Base-by-base conservation (phyloP, 2,329 filamentous ascomycete genomes). In the Bipolaris bicolor region DNA sequence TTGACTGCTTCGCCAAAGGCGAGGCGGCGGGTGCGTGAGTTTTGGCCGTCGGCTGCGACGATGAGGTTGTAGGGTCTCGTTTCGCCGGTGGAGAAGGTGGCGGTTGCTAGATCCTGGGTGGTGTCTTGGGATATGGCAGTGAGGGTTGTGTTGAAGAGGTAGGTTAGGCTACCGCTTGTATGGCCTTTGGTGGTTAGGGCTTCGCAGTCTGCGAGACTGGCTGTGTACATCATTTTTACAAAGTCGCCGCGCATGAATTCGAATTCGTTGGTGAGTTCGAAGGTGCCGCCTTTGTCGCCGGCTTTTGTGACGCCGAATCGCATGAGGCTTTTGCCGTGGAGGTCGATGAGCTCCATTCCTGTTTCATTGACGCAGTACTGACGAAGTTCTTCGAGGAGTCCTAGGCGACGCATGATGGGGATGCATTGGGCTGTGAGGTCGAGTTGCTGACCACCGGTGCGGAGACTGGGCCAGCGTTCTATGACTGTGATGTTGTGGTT, bases 381-480 rank as follows among this genome's bases (percentile, higher is more conserved):
- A 2, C 74, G 71, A 26, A 82, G 64, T 1, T 62, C 63, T 0
- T 69, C 63, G 31, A 78, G 66, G 13, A 81, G 66, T 1, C 78
- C 78, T 63, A 81, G 74, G 18, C 68, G 71, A 24, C 66, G 64
- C 49, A 81, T 72, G 31, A 81, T 69, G n/a, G 75, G 67, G 36
- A 80, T 67, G 4, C 77, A 78, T 11, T 74, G 64, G 13, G 67
- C 76, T 55, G 79, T 78, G n/a, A 82, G 71, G 61, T 83, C 81
- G 52, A 82, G 67, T 40, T 79, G 76, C 49, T 80, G 78, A 2
- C 81, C 81, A 0, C 76, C 75, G 1, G 76, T 71, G 1, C 84
- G 79, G 0, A 85, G 67, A 1, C 41, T 46, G 3, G 77, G 67
- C 33, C 62, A 76, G 1, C 80, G 76, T 61, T 83, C 81, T 34